Evolutionary conservation across 2,329 filamentous ascomycete genomes (phyloP), one percentile per base, ranked within the genome.

Genomic region (Diaporthe humulicola): DNA sequence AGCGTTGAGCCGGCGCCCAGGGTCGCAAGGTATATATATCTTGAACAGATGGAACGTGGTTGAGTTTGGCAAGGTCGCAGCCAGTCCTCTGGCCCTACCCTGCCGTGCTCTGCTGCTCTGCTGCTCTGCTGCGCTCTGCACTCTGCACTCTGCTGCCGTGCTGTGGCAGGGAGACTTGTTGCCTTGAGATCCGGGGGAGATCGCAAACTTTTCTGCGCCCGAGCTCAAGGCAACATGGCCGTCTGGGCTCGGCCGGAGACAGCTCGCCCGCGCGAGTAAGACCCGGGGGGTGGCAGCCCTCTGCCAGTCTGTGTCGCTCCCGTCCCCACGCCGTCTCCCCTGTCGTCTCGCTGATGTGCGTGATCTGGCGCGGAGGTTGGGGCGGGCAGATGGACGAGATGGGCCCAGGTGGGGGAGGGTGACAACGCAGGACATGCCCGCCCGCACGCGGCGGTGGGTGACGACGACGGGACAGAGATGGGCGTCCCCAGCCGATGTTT

Each of bases 201-300:
- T 71, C 25, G 56, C 42, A 57, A 71, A 38, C 42, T 50, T 38
- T 58, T 28, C 42, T 60, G 42, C n/a, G 56, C 42, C 70, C 58
- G 56, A 52, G 15, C 42, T 38, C 64, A 40, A 38, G 64, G 45
- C 64, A 67, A 38, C 64, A 67, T 67, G 64, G 22, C 64, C 52
- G 45, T 38, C 64, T 52, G 61, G 61, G 61, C 45, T 67, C 61
- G 61, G 61, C 42, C 61, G 61, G 61, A 71, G 54, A 40, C n/a
- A 61, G 70, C n/a, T 30, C 40, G 70, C 42, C 54, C 56, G 70
- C 42, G n/a, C 70, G 57, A 71, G 54, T 45, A 60, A 71, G 56
- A 40, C 25, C 30, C 45, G 30, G 48, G n/a, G n/a, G n/a, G n/a
- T 19, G 42, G 42, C 30, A 25, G 42, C 10, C 17, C 42, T 50